Base-by-base conservation (phyloP, 345 rosid species). In the Ricinus communis region DNA sequence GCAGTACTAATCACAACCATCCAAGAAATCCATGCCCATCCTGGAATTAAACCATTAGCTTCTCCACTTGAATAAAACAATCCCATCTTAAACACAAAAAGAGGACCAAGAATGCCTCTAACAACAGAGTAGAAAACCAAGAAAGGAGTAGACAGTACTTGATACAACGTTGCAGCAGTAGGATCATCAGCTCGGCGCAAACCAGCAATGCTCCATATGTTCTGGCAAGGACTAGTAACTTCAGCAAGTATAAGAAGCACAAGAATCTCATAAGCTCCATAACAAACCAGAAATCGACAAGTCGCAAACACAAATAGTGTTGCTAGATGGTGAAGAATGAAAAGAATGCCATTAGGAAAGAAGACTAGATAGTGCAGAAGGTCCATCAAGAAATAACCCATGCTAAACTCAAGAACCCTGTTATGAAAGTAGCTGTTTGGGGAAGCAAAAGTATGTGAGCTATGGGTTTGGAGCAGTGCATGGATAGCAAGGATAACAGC, bases 21-120 rank as follows among this genome's bases (percentile, higher is more conserved):
- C 98, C 98, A 90, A 58, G 96, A 94, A n/a, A 74, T 10, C 98
- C 98, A 85, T 62, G 83, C 93, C 98, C 98, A 94, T 71, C 52
- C 59, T 9, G 96, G 95, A 68, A 91, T 45, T 53, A 72, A 74
- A 78, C 71, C 76, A 5, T 73, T 74, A 40, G 77, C 87, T 45
- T 62, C 82, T 11, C 86, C 89, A 5, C 76, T 81, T 0, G 71
- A 49, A 62, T 87, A 91, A 59, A 81, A 85, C 36, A 71, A 45
- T 61, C 77, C 85, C 86, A 91, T 84, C 70, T 84, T 85, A 18
- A 70, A 83, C 58, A 85, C 79, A 64, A 81, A 83, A 2, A 82
- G 45, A 5, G 97, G 97, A 52, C 87, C 95, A 27, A 88, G 49
- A 65, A 90, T 40, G 14, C 95, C 94, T 69, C 98, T 85, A 28